Evolutionary conservation across 805 yeast genomes (phyloP).

Genomic region (Hyphopichia homilentoma): DNA sequence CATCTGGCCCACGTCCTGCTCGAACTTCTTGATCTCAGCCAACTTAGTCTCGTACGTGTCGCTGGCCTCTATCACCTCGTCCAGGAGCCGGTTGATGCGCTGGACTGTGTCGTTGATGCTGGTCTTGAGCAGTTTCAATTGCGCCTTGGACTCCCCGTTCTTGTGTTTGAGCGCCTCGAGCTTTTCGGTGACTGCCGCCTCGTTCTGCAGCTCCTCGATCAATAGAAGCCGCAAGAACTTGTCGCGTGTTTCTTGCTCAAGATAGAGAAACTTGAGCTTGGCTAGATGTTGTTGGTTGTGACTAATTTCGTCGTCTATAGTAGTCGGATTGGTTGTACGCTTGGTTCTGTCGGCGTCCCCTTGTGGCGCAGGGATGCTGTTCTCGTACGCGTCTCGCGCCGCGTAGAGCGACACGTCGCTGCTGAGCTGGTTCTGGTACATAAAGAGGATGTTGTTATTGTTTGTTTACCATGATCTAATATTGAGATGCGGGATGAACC

Average conservation of each 20-base stretch:
- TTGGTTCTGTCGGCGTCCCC: not conserved
- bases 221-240: constrained; percentile 55
- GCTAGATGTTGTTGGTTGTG: constrained; percentile 42
- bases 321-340: constrained; percentile 20
- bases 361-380: not conserved
- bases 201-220: constrained; percentile 10
- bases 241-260: constrained; percentile 72
- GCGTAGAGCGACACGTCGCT: not conserved
- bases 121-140: constrained; percentile 21
- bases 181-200: constrained; percentile 15
- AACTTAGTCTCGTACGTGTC: constrained; percentile 19
- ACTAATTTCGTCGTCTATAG: constrained; percentile 31
- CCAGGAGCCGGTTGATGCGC: constrained; percentile 24
- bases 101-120: constrained; percentile 23
- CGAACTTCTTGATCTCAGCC: constrained; percentile 21
- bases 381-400: not conserved
- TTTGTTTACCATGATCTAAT: too few relatives aligned
- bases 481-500: too few relatives aligned
- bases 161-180: constrained; percentile 17
- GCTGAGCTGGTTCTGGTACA: too few relatives aligned
- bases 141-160: constrained; percentile 16
- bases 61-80: constrained; percentile 22
- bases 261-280: constrained; percentile 58
- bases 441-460: too few relatives aligned
- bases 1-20: constrained; percentile 15